Evolutionary conservation across 306 rosid species (phyloP).

Genomic region (Casuarina cunninghamiana): DNA sequence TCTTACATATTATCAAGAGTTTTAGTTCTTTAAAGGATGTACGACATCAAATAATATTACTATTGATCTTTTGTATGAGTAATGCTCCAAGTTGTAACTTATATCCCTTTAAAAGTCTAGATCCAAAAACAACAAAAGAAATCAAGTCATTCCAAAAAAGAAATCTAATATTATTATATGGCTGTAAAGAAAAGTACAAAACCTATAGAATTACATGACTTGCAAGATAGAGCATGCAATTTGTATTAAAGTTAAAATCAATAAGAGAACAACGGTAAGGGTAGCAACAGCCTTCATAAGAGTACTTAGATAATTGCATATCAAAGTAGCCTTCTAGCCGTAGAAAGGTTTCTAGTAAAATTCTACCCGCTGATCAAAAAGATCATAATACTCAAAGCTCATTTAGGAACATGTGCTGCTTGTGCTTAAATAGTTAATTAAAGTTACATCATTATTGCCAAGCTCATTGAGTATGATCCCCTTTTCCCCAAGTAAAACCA

Average conservation of each 20-base stretch:
- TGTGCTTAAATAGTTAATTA: constrained; percentile 16
- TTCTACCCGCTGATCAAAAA: constrained; percentile 11
- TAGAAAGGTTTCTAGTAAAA: constrained; percentile 21
- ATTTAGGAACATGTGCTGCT: background rate
- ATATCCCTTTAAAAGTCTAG: no score
- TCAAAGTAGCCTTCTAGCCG: constrained; percentile 19
- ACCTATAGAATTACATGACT: background rate
- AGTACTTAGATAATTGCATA: constrained; percentile 20
- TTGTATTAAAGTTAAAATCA: constrained; percentile 30
- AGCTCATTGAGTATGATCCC: constrained; percentile 24
- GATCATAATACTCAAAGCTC: background rate
- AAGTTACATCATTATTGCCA: constrained; percentile 31
- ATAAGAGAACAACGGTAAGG: constrained; percentile 13
- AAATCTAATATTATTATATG: no score
- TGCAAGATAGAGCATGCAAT: constrained; percentile 22
- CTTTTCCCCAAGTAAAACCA: constrained; percentile 24
- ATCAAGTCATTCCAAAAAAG: no score
- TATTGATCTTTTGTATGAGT: no score
- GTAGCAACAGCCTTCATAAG: constrained; percentile 26
- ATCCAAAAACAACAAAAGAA: no score
- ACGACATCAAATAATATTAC: no score
- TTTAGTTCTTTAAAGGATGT: no score
- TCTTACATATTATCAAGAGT: no score
- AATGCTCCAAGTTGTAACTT: no score
- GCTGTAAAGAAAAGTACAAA: no score